These are phyloP conservation scores for Petasospora rhodanensis DNA, from an alignment of 1,139 yeast species.

Conservation along the genomic window DNA sequence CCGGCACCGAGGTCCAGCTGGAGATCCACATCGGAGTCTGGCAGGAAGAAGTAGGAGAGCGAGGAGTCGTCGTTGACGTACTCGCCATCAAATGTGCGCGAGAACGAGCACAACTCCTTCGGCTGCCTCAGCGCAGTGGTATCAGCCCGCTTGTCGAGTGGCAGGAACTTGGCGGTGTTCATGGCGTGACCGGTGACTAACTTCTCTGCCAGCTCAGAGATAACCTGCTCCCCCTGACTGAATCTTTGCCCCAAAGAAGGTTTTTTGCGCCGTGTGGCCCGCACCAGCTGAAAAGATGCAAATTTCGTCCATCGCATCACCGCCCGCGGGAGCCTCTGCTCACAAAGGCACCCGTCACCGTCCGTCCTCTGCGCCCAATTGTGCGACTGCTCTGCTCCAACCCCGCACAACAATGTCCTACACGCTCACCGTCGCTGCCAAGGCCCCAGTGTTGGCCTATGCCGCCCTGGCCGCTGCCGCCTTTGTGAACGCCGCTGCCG, in stretches of 20 bases:
- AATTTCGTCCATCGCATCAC: too few relatives aligned
- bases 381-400: too few relatives aligned
- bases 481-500: slow-evolving; percentile 50
- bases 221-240: too few relatives aligned
- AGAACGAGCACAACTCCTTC: slow-evolving; percentile 58
- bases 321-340: too few relatives aligned
- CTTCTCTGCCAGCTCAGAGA: too few relatives aligned
- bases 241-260: too few relatives aligned
- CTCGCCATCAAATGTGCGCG: slow-evolving; percentile 45
- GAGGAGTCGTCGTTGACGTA: slow-evolving; percentile 47
- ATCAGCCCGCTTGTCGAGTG: slow-evolving; percentile 45
- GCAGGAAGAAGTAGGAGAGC: slow-evolving; percentile 69
- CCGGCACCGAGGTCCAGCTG: slow-evolving; percentile 64
- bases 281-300: too few relatives aligned
- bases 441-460: slow-evolving; percentile 79
- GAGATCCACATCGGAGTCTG: slow-evolving; percentile 56
- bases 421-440: slow-evolving; percentile 71
- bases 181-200: too few relatives aligned
- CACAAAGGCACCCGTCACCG: too few relatives aligned
- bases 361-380: too few relatives aligned
- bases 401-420: too few relatives aligned
- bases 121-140: slow-evolving; percentile 67
- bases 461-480: slow-evolving; percentile 78
- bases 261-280: too few relatives aligned
- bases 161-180: slow-evolving; percentile 28